Evolutionary conservation across 305 asterid species (phyloP), one percentile per base, ranked within the genome.

Genomic region (Rubia peregrina): DNA sequence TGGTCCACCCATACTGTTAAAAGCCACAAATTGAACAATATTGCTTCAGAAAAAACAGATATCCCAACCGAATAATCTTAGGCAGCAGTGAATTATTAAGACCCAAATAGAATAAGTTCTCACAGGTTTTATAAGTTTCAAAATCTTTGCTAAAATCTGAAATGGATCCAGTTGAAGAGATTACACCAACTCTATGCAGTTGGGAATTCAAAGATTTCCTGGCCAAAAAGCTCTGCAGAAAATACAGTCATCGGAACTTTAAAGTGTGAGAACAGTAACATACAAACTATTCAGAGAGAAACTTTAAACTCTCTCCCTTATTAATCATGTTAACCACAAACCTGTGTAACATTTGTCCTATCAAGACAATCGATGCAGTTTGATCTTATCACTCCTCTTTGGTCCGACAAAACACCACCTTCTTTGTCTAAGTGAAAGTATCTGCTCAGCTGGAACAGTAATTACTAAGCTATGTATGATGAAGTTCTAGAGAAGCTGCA

Each of bases 331-430:
- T 49, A 74, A 74, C 74, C 67, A 75, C 85, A 74, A 73, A 91
- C 99, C 99, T 91, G 97, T 44, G 98, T 91, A 71, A 94, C 99
- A 83, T 94, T 94, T 74, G 99, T 94, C 70, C 99, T 85, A 74
- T 94, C 99, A 75, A 94, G 97, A 83, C 98, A 91, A 80, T 94
- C 99, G 41, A 91, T 85, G 88, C 99, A 94, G 83, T 94, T 94
- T 46, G 92, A 86, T 80, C 99, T 87, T 70, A 90, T 71, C 67
- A 94, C 55, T 76, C 98, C 99, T 77, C 80, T 83, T 76, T 94
- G 99, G 83, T 91, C 96, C 4, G 83, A 83, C 69, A 83, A 71
- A 78, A 90, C 82, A 87, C 83, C 75, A 74, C 95, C 92, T 79
- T 83, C 94, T 82, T 90, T 77, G 85, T 87, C 95, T 82, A 85